Conservation (phyloP, 164 flowering plant species). For the Buxus sempervirens region DNA sequence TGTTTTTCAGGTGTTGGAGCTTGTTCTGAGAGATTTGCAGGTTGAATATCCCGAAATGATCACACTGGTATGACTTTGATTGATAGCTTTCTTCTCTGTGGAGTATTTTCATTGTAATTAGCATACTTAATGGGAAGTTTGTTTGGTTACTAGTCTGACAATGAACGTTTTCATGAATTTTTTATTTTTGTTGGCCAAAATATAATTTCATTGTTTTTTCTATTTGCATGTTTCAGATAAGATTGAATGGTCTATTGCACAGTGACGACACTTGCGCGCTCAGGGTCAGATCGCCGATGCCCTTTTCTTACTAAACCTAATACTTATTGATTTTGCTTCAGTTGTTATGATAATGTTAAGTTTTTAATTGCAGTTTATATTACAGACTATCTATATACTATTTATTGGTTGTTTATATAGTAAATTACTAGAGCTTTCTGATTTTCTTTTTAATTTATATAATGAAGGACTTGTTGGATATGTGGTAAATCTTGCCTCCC, state of each 20-base stretch:
- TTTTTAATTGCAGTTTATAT: no score
- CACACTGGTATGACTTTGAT: slow-evolving; percentile 54
- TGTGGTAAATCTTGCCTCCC: no score
- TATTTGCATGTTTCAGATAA: slow-evolving; percentile 47
- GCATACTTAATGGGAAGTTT: not conserved
- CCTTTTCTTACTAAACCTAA: not conserved
- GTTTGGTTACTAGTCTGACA: not conserved
- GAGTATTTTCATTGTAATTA: no score
- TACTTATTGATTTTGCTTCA: not conserved
- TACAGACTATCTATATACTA: no score
- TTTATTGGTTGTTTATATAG: no score
- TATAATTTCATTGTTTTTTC: not conserved
- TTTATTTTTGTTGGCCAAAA: not conserved
- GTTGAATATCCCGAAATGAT: slow-evolving; percentile 60
- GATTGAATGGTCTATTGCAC: slow-evolving; percentile 77
- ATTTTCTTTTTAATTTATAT: no score
- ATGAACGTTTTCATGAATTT: not conserved
- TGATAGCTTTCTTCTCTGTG: not conserved
- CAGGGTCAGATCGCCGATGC: slow-evolving; percentile 45
- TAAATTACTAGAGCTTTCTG: no score
- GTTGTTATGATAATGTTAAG: not conserved
- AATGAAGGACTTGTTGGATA: no score
- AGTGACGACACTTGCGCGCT: slow-evolving; percentile 74
- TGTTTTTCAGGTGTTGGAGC: slow-evolving; percentile 68
- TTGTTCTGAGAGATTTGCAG: slow-evolving; percentile 65